These are phyloP conservation scores for Podochytrium sp. DNA, from an alignment of 192 early-diverging fungal species.

Conservation along the genomic window DNA sequence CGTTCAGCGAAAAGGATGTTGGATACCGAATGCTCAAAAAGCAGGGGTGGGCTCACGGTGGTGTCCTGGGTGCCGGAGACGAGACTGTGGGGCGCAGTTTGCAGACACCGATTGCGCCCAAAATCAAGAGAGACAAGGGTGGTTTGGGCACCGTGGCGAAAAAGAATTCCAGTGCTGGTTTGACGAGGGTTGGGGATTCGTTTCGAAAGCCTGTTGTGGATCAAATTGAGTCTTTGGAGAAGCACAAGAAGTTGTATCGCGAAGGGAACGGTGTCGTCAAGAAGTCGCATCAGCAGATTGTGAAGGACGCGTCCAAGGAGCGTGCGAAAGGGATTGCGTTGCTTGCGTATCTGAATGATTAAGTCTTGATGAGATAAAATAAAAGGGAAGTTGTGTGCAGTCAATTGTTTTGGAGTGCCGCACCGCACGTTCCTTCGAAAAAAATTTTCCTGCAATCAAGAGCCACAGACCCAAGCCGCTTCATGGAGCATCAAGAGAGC, in stretches of 20 bases:
- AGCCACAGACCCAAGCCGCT: too few species aligned
- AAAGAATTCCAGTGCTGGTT: too few species aligned
- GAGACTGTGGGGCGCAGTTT: background rate
- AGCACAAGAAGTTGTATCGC: background rate
- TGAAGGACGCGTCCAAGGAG: background rate
- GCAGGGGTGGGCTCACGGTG: constrained; percentile 18
- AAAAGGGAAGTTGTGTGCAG: too few species aligned
- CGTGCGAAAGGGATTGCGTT: constrained; percentile 3
- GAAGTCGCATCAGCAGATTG: background rate
- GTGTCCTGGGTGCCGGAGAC: background rate
- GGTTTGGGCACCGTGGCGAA: background rate
- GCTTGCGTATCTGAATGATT: background rate
- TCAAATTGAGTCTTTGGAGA: background rate
- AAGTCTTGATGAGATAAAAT: background rate
- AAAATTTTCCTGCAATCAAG: too few species aligned
- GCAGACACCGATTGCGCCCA: background rate
- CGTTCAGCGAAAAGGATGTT: constrained; percentile 3
- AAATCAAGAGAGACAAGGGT: background rate
- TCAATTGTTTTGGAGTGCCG: too few species aligned
- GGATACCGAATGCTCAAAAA: constrained; percentile 21
- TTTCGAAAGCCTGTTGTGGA: background rate
- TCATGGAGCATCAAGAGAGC: too few species aligned
- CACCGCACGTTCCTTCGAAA: too few species aligned
- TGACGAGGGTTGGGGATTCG: constrained; percentile 1
- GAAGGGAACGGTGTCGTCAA: background rate